Evolutionary conservation across 495 filamentous ascomycete genomes (phyloP).

Genomic region (Lineolata rhizophorae): DNA sequence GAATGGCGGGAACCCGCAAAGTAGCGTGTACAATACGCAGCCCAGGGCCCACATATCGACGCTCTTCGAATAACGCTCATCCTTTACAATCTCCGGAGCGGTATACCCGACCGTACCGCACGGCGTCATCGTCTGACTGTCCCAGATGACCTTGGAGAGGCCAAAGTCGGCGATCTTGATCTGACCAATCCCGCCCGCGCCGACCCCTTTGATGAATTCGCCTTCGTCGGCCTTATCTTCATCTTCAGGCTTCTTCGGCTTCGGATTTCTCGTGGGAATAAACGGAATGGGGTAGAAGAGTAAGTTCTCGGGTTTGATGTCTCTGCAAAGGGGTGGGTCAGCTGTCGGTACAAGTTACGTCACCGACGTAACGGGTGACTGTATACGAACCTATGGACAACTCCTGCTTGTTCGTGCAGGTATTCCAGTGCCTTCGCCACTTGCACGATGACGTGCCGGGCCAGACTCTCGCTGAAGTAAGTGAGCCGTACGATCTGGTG

Average conservation of each 20-base stretch:
- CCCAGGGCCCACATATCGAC: conserved; percentile 99
- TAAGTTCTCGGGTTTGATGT: conserved; percentile 97
- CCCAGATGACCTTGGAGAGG: conserved; percentile 94
- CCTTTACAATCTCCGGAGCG: conserved; percentile 97
- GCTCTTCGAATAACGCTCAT: conserved; percentile 94
- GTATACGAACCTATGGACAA: conserved; percentile 82
- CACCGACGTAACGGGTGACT: not conserved
- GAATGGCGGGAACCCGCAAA: conserved; percentile 95
- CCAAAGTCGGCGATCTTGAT: conserved; percentile 99
- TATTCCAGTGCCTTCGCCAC: conserved; percentile 88
- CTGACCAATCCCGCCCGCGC: conserved; percentile 76
- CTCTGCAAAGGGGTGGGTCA: conserved; percentile 30
- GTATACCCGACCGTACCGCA: conserved; percentile 97
- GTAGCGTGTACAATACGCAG: conserved; percentile 87
- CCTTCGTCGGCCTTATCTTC: conserved; percentile 97
- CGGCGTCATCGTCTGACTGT: conserved; percentile 96
- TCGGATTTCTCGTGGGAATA: conserved; percentile 56
- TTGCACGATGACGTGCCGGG: conserved; percentile 81
- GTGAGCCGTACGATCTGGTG: conserved; percentile 96
- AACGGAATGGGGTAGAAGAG: conserved; percentile 76
- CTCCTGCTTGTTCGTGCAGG: conserved; percentile 80
- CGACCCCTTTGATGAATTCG: conserved; percentile 65
- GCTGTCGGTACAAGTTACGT: conserved; percentile 3
- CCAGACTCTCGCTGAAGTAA: conserved; percentile 92
- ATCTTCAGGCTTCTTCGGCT: conserved; percentile 59